Conservation (phyloP, 495 filamentous ascomycete species). For the Neurospora sp. region DNA sequence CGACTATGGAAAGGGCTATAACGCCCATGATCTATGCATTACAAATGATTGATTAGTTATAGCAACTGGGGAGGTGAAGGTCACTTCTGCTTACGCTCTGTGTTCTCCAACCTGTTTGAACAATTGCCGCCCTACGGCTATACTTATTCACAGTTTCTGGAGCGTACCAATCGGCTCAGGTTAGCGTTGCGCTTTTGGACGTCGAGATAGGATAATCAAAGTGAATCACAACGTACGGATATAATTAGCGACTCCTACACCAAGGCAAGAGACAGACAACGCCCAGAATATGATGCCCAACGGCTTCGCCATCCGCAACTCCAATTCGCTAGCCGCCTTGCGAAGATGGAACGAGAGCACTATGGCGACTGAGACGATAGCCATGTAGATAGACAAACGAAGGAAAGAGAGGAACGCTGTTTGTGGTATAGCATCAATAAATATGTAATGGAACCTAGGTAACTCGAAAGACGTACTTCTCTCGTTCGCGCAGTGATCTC, state of each 20-base stretch:
- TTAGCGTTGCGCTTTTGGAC: background rate
- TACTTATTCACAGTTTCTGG: conserved; percentile 72
- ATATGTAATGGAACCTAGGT: background rate
- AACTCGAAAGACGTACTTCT: conserved; percentile 41
- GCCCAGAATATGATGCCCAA: conserved; percentile 85
- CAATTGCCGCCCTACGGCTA: conserved; percentile 63
- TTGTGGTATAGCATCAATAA: background rate
- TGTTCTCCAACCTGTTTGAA: conserved; percentile 91
- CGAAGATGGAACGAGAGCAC: conserved; percentile 89
- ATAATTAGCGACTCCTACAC: conserved; percentile 76
- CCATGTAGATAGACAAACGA: conserved; percentile 81
- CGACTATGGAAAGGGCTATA: conserved; percentile 71
- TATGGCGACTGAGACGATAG: conserved; percentile 81
- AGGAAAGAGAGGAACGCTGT: conserved; percentile 85
- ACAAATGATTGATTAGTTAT: conserved; percentile 20
- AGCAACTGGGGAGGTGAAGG: background rate
- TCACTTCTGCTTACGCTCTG: conserved; percentile 49
- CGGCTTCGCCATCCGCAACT: conserved; percentile 68
- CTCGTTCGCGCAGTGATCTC: conserved; percentile 73
- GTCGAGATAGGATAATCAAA: background rate
- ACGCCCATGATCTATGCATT: conserved; percentile 49
- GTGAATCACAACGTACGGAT: conserved; percentile 34
- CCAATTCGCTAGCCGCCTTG: conserved; percentile 53
- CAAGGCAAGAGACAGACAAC: conserved; percentile 63
- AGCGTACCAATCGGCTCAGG: background rate